Evolutionary conservation across 768 basidiomycete genomes (phyloP), one percentile per base, ranked within the genome.

Genomic region (Mycena polygramma): DNA sequence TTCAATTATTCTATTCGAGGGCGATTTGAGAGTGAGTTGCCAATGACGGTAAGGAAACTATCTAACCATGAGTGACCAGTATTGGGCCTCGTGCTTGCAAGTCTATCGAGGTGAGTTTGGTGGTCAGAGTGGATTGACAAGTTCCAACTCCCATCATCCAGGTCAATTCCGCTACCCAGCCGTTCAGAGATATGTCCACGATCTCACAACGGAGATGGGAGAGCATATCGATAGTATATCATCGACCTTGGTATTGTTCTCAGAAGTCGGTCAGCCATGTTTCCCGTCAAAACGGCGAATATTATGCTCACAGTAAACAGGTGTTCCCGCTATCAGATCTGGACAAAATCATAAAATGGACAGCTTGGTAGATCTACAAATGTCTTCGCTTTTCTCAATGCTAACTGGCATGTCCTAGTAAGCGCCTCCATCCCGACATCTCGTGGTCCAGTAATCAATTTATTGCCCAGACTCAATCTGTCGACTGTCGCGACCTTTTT

Each of bases 401-500:
- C 30, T 30, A 30, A 14, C 19, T 61, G 26, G 60, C 53, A 3
- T n/a, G 14, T 35, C 55, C 15, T 49, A 71, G 70, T 71, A 62
- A 67, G 70, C 49, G 30, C 30, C 17, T 4, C 39, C 11, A 13
- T 14, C 26, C 19, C 39, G 30, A 30, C 30, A 58, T n/a, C 48
- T 53, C 24, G n/a, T 37, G 11, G 20, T 11, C 13, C 43, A 15
- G 8, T 8, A 6, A 30, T 54, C 46, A 7, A 53, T 45, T 15
- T 51, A 22, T 35, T 63, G 13, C n/a, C 30, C 15, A 73, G 69
- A 14, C 85, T 92, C 30, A 93, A 92, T 71, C 82, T 94, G 39
- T 92, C 91, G 45, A 93, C 92, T 9, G 90, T 94, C 7, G 91
- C 92, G 30, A 94, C 91, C 57, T 92, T 93, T 80, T 92, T 93